These are phyloP conservation scores for Sequoiadendron giganteum DNA, from an alignment of 75 land plant species.

Conservation along the genomic window DNA sequence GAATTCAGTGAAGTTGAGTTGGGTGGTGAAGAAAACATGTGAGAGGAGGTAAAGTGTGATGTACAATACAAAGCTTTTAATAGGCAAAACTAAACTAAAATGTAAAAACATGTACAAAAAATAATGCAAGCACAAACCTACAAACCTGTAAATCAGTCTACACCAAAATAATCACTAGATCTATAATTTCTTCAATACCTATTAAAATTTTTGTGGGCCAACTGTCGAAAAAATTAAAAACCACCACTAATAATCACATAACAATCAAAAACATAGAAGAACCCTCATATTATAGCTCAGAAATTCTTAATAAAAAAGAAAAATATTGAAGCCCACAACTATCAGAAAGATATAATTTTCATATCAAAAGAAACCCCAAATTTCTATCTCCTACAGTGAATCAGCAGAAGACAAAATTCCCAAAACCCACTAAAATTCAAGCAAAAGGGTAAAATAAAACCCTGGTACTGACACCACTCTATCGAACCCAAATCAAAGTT, in stretches of 20 bases:
- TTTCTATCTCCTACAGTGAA: neutral
- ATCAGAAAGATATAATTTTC: too few relatives aligned
- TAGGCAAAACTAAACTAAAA: too few relatives aligned
- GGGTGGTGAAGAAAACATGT: too few relatives aligned
- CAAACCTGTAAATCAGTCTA: neutral
- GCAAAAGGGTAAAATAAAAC: neutral
- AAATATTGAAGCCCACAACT: too few relatives aligned
- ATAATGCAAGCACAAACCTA: neutral
- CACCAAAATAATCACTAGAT: neutral
- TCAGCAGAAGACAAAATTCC: neutral
- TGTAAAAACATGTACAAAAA: neutral
- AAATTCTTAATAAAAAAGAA: neutral
- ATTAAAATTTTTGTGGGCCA: neutral
- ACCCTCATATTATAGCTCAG: neutral
- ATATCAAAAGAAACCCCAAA: neutral
- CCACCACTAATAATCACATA: neutral
- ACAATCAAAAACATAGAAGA: neutral
- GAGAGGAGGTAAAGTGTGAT: too few relatives aligned
- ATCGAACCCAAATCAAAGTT: neutral
- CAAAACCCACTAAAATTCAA: neutral
- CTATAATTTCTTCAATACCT: neutral
- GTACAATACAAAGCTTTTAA: too few relatives aligned
- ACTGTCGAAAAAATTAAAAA: neutral
- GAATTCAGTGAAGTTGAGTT: too few relatives aligned
- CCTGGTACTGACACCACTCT: neutral